phyloP scores from a whole-genome alignment of 2,329 filamentous ascomycete species.

The Neocucurbitaria cava region DNA sequence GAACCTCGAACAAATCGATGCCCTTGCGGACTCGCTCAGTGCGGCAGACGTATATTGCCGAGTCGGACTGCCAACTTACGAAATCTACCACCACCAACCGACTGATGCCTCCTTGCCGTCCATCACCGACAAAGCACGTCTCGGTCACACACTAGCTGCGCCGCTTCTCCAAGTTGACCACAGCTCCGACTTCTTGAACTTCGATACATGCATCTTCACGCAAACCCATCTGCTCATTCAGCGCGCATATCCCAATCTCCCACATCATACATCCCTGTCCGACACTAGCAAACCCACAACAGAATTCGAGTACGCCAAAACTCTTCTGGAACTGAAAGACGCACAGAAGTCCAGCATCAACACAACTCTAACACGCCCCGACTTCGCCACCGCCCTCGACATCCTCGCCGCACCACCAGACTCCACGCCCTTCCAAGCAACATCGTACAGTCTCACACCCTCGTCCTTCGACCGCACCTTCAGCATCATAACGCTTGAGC shows the following conservation, averaged over 20 bases:
- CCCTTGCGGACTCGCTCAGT: conserved; percentile 68
- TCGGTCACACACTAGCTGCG: conserved; percentile 63
- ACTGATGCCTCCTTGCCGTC: conserved; percentile 70
- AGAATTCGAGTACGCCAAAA: conserved; percentile 28
- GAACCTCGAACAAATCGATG: conserved; percentile 59
- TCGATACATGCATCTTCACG: conserved; percentile 47
- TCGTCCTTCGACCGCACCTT: conserved; percentile 80
- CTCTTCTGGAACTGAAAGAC: conserved; percentile 40
- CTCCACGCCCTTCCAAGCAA: conserved; percentile 35
- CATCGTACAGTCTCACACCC: conserved; percentile 61
- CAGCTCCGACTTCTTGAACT: conserved; percentile 52
- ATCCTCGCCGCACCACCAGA: conserved; percentile 53
- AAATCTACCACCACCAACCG: conserved; percentile 48
- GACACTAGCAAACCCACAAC: conserved; percentile 1
- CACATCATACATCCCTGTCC: not conserved
- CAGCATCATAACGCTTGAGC: conserved; percentile 71
- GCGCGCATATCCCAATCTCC: conserved; percentile 16
- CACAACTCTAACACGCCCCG: conserved; percentile 44
- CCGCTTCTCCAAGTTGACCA: conserved; percentile 62
- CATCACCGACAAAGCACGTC: conserved; percentile 60
- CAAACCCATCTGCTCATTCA: conserved; percentile 28
- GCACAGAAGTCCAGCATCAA: conserved; percentile 17
- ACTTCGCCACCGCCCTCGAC: conserved; percentile 60
- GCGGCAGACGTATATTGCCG: conserved; percentile 68
- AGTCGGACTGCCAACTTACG: conserved; percentile 54